Percentiles rank a stretch among this genome's conserved stretches.
These are phyloP conservation scores for Cryptococcus neoformans DNA, from an alignment of 1,284 basidiomycete genomes.

Conservation along the genomic window DNA sequence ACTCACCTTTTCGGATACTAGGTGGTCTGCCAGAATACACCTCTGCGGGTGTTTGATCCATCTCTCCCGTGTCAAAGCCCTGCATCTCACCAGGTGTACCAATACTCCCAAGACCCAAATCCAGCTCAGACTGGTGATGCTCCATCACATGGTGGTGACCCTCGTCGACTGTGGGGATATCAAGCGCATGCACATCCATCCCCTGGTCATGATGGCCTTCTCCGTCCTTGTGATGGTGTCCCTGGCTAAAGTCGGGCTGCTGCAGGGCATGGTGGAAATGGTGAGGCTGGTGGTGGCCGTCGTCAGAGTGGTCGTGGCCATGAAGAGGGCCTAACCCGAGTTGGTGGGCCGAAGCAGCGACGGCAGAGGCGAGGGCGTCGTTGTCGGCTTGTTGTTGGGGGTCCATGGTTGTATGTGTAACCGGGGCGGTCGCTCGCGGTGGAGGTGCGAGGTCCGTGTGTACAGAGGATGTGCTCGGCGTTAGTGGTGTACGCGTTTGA, in stretches of 20 bases:
- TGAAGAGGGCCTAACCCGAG: conserved; percentile 20
- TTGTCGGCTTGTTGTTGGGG: conserved; percentile 34
- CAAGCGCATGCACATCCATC: conserved; percentile 20
- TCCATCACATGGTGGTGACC: conserved; percentile 3
- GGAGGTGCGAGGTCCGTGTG: background rate
- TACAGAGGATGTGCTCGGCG: background rate
- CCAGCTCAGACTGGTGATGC: conserved; percentile 27
- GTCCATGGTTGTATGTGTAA: conserved; percentile 21
- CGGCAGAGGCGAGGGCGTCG: conserved; percentile 35
- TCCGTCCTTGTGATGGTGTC: conserved; percentile 13
- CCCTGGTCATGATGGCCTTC: conserved; percentile 7
- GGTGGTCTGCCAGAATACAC: conserved; percentile 32
- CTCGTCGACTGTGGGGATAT: conserved; percentile 20
- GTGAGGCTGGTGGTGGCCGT: conserved; percentile 9
- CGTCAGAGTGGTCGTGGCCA: conserved; percentile 1
- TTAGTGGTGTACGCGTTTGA: background rate
- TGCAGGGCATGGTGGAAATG: conserved; percentile 36
- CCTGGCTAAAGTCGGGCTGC: conserved; percentile 39
- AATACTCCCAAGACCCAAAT: conserved; percentile 19
- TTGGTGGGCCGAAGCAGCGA: conserved; percentile 35
- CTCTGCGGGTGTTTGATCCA: conserved; percentile 5
- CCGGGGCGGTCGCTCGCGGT: background rate
- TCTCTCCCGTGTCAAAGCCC: conserved; percentile 16
- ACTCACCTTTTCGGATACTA: conserved; percentile 44
- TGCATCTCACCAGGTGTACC: conserved; percentile 14